Evolutionary conservation across 306 rosid species (phyloP), one percentile per base, ranked within the genome.

Genomic region (Casuarina glauca): DNA sequence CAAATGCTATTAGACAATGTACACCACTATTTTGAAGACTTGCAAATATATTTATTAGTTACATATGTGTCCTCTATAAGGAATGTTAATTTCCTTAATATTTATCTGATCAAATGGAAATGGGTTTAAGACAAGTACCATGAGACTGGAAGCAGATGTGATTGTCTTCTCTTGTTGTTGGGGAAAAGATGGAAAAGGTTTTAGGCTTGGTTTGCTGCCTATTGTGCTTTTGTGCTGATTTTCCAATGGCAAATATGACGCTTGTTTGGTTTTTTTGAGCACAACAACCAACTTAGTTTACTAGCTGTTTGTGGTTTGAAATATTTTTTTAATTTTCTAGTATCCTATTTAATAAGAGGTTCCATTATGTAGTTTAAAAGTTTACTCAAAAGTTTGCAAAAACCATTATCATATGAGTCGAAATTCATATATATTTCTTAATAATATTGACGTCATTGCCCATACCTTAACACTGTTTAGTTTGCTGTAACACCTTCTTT

Each of bases 81-180:
- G 36, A 51, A 32, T 89, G 43, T 83, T 82, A 78, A 79, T 74
- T 78, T 48, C 55, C 69, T 75, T 54, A 73, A 17, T 20, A 77
- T 78, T 80, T 83, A 70, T 73, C 61, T 70, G 73, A 78, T 57
- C 85, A 96, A 98, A 96, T 85, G 99, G 99, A 85, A 91, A 96
- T 91, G 99, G 99, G 19, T 96, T 96, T 79, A 96, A 96, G 82
- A 96, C 98, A 35, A 93, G 99, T 85, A 96, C 97, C 58, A 93
- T 96, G 99, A 87, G 99, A 76, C 98, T 96, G 54, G 99, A 98
- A 74, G 99, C 98, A 79, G 99, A 96, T 76, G 98, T 91, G 32
- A 91, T 96, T 60, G 96, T 96, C 74, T 96, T 93, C 89, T 91
- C 99, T 52, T 91, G 98, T 39, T 88, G 83, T 77, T 36, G 43